Percentiles rank a stretch among this genome's conserved stretches.
Conservation (phyloP, 768 basidiomycete genomes). For the Gloeopeniophorella convolvens region DNA sequence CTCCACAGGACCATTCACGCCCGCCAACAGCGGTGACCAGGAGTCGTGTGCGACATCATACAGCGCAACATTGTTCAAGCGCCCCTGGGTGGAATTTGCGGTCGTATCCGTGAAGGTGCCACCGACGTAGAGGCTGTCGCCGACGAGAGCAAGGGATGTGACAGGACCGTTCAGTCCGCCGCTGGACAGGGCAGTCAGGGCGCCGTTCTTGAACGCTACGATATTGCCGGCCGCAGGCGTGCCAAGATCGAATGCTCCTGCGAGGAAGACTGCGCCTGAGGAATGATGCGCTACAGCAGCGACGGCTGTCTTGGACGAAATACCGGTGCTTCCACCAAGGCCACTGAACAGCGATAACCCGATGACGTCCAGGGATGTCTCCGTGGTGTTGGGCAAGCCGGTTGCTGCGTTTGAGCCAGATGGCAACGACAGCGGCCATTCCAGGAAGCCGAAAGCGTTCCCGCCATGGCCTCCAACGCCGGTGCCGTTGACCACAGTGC, state of each 20-base stretch:
- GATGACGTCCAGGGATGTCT: conserved; percentile 60
- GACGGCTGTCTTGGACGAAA: conserved; percentile 35
- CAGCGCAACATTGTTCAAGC: conserved; percentile 53
- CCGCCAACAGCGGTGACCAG: conserved; percentile 67
- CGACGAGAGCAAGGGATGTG: conserved; percentile 53
- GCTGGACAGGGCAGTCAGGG: conserved; percentile 44
- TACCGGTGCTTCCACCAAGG: conserved; percentile 41
- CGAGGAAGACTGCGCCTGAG: conserved; percentile 63
- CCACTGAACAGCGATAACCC: conserved; percentile 57
- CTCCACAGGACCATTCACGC: conserved; percentile 71
- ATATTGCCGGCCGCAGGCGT: conserved; percentile 62
- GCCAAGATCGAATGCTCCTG: conserved; percentile 65
- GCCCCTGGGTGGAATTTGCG: conserved; percentile 43
- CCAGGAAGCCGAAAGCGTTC: conserved; percentile 78
- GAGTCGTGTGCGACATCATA: conserved; percentile 60
- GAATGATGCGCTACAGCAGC: conserved; percentile 58
- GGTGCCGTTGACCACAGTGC: conserved; percentile 29
- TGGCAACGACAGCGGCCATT: conserved; percentile 61
- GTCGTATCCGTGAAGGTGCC: conserved; percentile 76
- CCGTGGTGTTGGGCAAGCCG: conserved; percentile 56
- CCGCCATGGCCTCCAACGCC: conserved; percentile 31
- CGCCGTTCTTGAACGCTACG: conserved; percentile 57
- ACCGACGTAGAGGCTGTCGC: conserved; percentile 73
- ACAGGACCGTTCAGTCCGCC: conserved; percentile 81
- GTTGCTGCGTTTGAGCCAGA: conserved; percentile 52